Conservation (phyloP, 2,329 filamentous ascomycete species). For the Anisogramma anomala region DNA sequence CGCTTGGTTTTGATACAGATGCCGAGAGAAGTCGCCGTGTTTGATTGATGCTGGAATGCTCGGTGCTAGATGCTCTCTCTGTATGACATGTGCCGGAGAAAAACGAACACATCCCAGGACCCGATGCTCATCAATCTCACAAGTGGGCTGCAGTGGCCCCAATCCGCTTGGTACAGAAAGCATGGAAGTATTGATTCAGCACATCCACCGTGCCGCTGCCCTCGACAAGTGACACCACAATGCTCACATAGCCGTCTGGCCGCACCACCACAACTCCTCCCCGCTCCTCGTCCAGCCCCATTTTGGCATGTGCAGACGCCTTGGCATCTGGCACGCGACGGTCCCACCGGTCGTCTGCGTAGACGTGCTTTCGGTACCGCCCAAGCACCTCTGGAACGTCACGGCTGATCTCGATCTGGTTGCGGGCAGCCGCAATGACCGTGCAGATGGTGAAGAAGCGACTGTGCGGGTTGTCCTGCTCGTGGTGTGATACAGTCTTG, state of each 20-base stretch:
- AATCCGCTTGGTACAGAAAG: conserved; percentile 55
- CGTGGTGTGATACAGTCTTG: conserved; percentile 57
- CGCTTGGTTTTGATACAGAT: too few relatives aligned
- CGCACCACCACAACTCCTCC: conserved; percentile 75
- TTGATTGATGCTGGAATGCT: too few relatives aligned
- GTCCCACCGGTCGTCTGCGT: conserved; percentile 75
- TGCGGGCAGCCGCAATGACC: conserved; percentile 57
- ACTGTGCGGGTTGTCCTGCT: conserved; percentile 75
- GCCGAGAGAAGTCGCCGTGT: too few relatives aligned
- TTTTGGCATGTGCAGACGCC: conserved; percentile 74
- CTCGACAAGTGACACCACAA: conserved; percentile 61
- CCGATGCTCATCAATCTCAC: conserved; percentile 15
- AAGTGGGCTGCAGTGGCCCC: conserved; percentile 30
- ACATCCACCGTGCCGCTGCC: conserved; percentile 70
- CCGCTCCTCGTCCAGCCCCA: conserved; percentile 62
- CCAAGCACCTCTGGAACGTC: conserved; percentile 60
- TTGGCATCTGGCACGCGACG: conserved; percentile 54
- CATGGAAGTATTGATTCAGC: conserved; percentile 69
- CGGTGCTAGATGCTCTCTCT: too few relatives aligned
- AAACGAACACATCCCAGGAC: too few relatives aligned
- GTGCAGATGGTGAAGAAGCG: conserved; percentile 70
- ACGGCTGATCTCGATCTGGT: conserved; percentile 59
- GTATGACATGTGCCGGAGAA: too few relatives aligned
- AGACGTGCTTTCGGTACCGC: conserved; percentile 71
- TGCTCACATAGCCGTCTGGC: conserved; percentile 77